These are phyloP conservation scores for Brassica rapa DNA, from an alignment of 345 rosid species.

Conservation along the genomic window DNA sequence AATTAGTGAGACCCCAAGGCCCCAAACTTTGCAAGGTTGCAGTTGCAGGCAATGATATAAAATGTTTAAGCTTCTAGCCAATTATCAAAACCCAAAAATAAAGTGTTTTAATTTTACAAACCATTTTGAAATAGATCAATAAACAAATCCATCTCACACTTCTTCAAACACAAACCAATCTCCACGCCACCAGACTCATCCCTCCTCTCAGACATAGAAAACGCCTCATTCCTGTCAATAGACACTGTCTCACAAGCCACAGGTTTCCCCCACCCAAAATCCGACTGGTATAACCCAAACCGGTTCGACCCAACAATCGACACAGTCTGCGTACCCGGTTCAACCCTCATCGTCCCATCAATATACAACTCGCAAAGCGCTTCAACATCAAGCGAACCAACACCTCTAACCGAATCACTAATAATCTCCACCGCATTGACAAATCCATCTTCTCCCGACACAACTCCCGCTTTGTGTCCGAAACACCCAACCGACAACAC, in stretches of 20 bases:
- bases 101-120: neutral
- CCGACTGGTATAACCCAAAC: conserved; percentile 14
- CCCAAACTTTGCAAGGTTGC: no score
- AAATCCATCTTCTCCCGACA: conserved; percentile 27
- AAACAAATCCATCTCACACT: conserved; percentile 23
- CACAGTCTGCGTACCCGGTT: conserved; percentile 11
- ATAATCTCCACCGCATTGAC: conserved; percentile 7
- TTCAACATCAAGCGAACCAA: neutral
- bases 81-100: neutral
- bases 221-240: neutral
- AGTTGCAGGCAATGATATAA: no score
- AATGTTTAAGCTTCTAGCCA: neutral
- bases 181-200: conserved; percentile 31
- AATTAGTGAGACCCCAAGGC: no score
- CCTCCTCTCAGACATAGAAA: conserved; percentile 31
- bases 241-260: neutral
- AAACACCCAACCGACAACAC: neutral
- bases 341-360: neutral
- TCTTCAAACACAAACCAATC: conserved; percentile 27
- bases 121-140: conserved; percentile 9
- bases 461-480: neutral
- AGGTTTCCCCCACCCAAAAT: conserved; percentile 35
- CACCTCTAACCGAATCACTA: neutral
- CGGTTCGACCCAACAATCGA: conserved; percentile 26
- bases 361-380: neutral